These are phyloP conservation scores for Ophiorrhiza pumila DNA, from an alignment of 257 asterid species.

Conservation along the genomic window DNA sequence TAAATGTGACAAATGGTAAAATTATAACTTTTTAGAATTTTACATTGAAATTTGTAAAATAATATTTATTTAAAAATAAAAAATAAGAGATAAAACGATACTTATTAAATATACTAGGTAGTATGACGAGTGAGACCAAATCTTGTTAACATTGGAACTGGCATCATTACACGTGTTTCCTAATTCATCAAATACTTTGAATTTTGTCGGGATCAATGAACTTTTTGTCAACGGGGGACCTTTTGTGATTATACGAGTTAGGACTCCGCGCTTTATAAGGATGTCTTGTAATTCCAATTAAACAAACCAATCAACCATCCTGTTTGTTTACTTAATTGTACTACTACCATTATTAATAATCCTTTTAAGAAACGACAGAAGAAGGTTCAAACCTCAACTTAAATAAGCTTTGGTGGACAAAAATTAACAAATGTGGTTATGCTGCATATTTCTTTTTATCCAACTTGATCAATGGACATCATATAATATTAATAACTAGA, in stretches of 20 bases:
- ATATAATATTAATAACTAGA: too few relatives aligned
- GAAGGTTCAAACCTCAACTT: conserved; percentile 19
- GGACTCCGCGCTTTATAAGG: neutral
- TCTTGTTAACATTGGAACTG: neutral
- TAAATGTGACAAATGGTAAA: too few relatives aligned
- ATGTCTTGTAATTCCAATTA: neutral
- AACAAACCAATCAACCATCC: conserved; percentile 5
- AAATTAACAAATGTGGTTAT: neutral
- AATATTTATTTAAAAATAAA: too few relatives aligned
- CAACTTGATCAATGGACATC: neutral
- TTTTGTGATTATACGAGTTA: neutral
- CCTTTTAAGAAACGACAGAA: conserved; percentile 19
- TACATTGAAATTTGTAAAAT: too few relatives aligned
- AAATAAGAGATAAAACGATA: too few relatives aligned
- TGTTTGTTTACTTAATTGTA: conserved; percentile 8
- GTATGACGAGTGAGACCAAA: too few relatives aligned
- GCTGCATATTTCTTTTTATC: neutral
- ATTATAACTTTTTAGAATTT: too few relatives aligned
- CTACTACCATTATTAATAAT: neutral
- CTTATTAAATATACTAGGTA: too few relatives aligned
- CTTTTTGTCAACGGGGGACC: conserved; percentile 12
- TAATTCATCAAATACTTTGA: conserved; percentile 3
- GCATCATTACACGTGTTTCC: conserved; percentile 13
- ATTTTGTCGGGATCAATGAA: conserved; percentile 20
- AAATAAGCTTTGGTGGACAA: neutral